Conservation (phyloP, 257 asterid genomes). For the Fraxinus quadrangulata region DNA sequence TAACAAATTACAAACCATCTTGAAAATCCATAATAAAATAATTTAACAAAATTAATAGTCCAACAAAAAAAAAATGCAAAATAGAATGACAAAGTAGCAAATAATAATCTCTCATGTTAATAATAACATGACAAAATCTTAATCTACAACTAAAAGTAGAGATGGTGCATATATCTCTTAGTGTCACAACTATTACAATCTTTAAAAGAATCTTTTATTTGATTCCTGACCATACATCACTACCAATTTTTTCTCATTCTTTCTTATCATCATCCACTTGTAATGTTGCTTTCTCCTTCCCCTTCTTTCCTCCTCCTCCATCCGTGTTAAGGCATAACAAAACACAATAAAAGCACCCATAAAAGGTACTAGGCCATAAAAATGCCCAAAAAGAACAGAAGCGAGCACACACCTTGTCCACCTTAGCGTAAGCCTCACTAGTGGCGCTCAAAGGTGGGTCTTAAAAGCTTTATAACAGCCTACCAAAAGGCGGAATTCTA, state of each 20-base stretch:
- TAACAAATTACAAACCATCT: neutral
- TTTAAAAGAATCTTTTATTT: neutral
- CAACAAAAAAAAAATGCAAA: neutral
- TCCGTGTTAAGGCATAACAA: neutral
- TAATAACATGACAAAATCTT: neutral
- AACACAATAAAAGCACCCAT: neutral
- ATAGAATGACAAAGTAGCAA: neutral
- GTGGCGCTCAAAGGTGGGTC: neutral
- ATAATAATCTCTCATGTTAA: neutral
- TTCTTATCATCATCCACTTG: neutral
- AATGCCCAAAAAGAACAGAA: neutral
- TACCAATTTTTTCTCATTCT: too few species aligned
- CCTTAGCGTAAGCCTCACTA: neutral
- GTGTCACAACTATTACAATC: neutral
- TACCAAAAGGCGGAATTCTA: neutral
- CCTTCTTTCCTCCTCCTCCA: neutral
- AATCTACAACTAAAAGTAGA: neutral
- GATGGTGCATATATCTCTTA: neutral
- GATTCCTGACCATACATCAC: neutral
- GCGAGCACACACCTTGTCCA: neutral
- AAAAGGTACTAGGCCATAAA: neutral
- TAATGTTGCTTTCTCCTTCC: neutral
- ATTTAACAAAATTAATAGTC: neutral
- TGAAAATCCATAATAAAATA: neutral
- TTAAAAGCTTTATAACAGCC: neutral